Conservation (phyloP, 129 eudicot species). For the Scalesia atractyloides region DNA sequence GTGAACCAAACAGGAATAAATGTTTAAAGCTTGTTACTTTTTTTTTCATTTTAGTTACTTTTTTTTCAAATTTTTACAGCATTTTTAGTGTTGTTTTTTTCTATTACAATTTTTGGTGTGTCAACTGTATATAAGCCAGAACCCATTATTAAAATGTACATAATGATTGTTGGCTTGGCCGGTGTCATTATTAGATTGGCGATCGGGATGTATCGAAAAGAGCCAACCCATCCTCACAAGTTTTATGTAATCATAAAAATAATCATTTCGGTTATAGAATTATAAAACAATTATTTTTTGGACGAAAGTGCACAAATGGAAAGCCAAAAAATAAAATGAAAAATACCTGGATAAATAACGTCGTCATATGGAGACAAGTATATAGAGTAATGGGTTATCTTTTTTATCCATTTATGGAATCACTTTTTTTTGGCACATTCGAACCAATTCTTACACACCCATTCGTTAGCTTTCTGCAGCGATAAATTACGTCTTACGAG, state of each 20-base stretch:
- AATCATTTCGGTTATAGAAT: background rate
- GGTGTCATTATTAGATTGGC: slow-evolving; percentile 22
- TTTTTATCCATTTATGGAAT: slow-evolving; percentile 5
- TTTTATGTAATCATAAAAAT: background rate
- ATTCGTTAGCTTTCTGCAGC: background rate
- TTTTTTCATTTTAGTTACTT: too few species aligned
- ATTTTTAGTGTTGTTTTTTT: too few species aligned
- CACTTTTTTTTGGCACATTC: slow-evolving; percentile 10
- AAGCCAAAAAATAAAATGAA: background rate
- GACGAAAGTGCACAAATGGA: background rate
- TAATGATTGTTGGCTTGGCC: slow-evolving; percentile 1
- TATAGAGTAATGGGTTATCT: slow-evolving; percentile 12
- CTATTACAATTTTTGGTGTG: too few species aligned
- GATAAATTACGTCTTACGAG: slow-evolving; percentile 23
- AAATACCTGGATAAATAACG: background rate
- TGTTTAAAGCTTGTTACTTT: too few species aligned
- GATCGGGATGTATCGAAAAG: slow-evolving; percentile 6
- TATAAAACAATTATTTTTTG: background rate
- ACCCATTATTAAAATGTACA: too few species aligned
- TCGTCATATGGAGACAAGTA: slow-evolving; percentile 11
- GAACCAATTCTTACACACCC: slow-evolving; percentile 8
- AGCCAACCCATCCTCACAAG: slow-evolving; percentile 22
- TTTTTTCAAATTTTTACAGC: too few species aligned
- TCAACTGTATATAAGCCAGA: too few species aligned
- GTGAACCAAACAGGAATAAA: too few species aligned